Evolutionary conservation across 805 yeast species (phyloP), one percentile per base, ranked within the genome.

Genomic region (Wickerhamiella allomyrinae): DNA sequence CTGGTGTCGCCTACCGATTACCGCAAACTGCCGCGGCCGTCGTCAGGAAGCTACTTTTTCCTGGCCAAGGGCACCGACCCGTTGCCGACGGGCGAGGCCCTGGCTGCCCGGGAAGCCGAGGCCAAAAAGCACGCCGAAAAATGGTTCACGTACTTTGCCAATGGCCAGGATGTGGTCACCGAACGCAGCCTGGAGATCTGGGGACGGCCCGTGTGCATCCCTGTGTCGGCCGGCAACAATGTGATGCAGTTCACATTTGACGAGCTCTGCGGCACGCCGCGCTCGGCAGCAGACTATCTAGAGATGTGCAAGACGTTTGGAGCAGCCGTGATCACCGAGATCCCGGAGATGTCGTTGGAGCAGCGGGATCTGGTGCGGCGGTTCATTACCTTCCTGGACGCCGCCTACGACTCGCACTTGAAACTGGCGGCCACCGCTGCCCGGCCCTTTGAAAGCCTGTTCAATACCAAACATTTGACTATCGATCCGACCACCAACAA

Each of bases 271-370:
- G 96, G 94, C 1, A 64, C 69, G 46, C 89, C 93, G 9, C 62
- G 84, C 47, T 86, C 94, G 14, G 95, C 97, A 0, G 97, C 96
- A 8, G 98, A 91, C 59, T 91, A 91, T 56, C 69, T 91, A 35
- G 76, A 85, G 17, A 63, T 91, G 47, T 94, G 96, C 9, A 69
- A 72, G 5, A 65, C 77, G 11, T 91, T 77, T 65, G 72, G 74
- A 41, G 73, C 86, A 6, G 79, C 86, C 49, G 76, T 91, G n/a
- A 71, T 91, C 37, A 85, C 96, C 0, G 97, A 91, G 57, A 86
- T 91, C 34, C 98, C 98, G 9, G 77, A 77, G 47, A 62, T 91
- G 54, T 76, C 93, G 17, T 69, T 80, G 10, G 71, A 79, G 50
- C 79, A 75, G 38, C 71, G 95, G 48, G 96, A 91, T 54, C 71